Conservation (phyloP, 179 eudicot species). For the Camellia oleifera region DNA sequence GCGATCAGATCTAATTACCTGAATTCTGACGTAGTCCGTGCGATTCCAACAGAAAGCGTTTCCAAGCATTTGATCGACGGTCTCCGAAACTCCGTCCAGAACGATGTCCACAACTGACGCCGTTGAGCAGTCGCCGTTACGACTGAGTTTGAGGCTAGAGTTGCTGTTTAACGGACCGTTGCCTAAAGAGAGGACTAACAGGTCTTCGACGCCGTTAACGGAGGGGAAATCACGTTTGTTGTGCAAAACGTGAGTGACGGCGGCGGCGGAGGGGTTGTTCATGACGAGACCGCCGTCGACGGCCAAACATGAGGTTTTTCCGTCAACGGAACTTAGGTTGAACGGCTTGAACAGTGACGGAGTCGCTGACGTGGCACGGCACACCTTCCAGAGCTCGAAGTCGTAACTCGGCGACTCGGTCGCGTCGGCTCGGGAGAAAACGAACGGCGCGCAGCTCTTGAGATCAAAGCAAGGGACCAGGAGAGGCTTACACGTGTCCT, state of each 20-base stretch:
- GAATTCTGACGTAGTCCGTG: slow-evolving; percentile 74
- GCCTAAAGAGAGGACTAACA: slow-evolving; percentile 70
- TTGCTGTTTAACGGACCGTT: slow-evolving; percentile 50
- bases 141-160: slow-evolving; percentile 18
- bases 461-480: slow-evolving; percentile 84
- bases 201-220: slow-evolving; percentile 78
- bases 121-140: slow-evolving; percentile 43
- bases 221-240: slow-evolving; percentile 83
- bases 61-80: slow-evolving; percentile 83
- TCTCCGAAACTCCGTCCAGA: slow-evolving; percentile 87
- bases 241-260: slow-evolving; percentile 81
- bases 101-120: slow-evolving; percentile 55
- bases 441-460: slow-evolving; percentile 75
- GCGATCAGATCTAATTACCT: slow-evolving; percentile 39
- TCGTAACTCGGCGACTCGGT: slow-evolving; percentile 53
- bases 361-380: slow-evolving; percentile 70
- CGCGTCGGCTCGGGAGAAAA: slow-evolving; percentile 94
- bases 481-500: slow-evolving; percentile 90
- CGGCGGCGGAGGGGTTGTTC: slow-evolving; percentile 91
- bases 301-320: slow-evolving; percentile 56
- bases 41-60: slow-evolving; percentile 86
- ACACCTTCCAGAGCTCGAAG: slow-evolving; percentile 89
- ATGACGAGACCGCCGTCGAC: slow-evolving; percentile 87
- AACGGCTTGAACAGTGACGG: slow-evolving; percentile 65
- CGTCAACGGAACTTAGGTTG: slow-evolving; percentile 53